Conservation (phyloP, 2,329 filamentous ascomycete species). For the Lasiodiplodia sp. region DNA sequence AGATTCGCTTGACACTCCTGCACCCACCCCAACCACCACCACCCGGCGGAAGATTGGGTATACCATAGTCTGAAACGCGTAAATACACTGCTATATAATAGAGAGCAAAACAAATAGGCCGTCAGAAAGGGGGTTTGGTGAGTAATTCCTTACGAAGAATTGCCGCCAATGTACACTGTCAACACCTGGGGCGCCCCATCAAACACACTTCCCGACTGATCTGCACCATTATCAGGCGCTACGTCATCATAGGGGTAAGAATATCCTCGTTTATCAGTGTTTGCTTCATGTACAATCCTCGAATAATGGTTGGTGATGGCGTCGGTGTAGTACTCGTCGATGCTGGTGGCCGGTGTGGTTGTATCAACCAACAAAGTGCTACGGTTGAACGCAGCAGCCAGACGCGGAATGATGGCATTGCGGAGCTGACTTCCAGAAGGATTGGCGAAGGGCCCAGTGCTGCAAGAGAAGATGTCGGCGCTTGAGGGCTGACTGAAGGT, state of each 20-base stretch:
- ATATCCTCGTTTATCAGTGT: conserved; percentile 67
- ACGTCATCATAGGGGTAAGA: conserved; percentile 73
- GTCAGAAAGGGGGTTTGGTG: background rate
- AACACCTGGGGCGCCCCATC: conserved; percentile 53
- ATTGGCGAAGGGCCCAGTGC: conserved; percentile 64
- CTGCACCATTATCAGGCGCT: conserved; percentile 61
- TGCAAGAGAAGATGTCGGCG: conserved; percentile 70
- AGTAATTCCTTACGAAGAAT: background rate
- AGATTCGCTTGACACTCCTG: background rate
- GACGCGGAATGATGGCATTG: conserved; percentile 72
- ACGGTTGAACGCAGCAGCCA: conserved; percentile 78
- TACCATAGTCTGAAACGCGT: background rate
- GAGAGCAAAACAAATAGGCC: background rate
- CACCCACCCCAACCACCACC: background rate
- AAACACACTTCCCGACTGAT: conserved; percentile 62
- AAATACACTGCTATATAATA: background rate
- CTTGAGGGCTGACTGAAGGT: conserved; percentile 32
- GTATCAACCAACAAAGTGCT: conserved; percentile 66
- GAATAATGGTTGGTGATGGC: conserved; percentile 63
- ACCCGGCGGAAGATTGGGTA: background rate
- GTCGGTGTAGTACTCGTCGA: conserved; percentile 44
- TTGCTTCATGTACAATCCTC: conserved; percentile 66
- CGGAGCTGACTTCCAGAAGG: conserved; percentile 48
- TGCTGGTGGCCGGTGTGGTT: conserved; percentile 48
- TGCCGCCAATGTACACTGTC: conserved; percentile 57